Percentiles rank a stretch among this genome's conserved stretches.
These are phyloP conservation scores for Ramicandelaber brevisporus DNA, from an alignment of 192 early-diverging fungal genomes.

Conservation along the genomic window DNA sequence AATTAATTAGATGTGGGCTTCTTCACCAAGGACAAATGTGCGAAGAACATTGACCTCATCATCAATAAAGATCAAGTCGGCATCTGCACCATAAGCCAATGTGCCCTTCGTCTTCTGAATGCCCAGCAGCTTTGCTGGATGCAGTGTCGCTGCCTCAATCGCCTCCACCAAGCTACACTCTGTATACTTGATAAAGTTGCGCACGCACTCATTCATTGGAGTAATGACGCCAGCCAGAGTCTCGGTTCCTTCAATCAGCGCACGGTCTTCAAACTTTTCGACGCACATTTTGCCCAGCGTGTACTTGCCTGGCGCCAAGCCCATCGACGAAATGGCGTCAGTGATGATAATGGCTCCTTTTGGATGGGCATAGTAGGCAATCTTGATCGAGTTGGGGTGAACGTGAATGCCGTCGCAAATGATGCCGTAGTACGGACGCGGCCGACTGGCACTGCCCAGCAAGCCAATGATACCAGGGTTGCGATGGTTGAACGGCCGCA, in stretches of 20 bases:
- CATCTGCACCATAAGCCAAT: conserved; percentile 7
- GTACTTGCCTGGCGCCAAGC: no score
- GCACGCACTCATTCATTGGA: conserved; percentile 11
- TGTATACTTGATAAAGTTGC: conserved; percentile 7
- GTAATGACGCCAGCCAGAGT: conserved; percentile 8
- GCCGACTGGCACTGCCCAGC: conserved; percentile 15
- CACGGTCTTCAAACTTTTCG: conserved; percentile 20
- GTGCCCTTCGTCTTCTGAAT: conserved; percentile 7
- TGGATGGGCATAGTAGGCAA: conserved; percentile 45
- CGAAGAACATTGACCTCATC: conserved; percentile 6
- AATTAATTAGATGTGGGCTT: no score
- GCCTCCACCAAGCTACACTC: conserved; percentile 8
- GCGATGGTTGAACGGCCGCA: conserved; percentile 52
- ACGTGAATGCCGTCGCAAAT: conserved; percentile 54
- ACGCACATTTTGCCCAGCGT: conserved; percentile 30
- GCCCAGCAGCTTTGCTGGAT: conserved; percentile 10
- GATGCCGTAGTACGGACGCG: conserved; percentile 35
- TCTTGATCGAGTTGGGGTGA: conserved; percentile 36
- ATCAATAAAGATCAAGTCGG: conserved; percentile 7
- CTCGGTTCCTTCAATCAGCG: conserved; percentile 10
- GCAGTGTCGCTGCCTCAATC: conserved; percentile 9
- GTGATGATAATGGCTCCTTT: conserved; percentile 37
- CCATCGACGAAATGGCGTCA: conserved; percentile 42
- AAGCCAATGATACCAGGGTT: conserved; percentile 47
- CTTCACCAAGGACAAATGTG: conserved; percentile 7